Percentiles rank a stretch among this genome's conserved stretches.
These are phyloP conservation scores for Aspergillus caelatus DNA, from an alignment of 2,329 filamentous ascomycete genomes.

Conservation along the genomic window DNA sequence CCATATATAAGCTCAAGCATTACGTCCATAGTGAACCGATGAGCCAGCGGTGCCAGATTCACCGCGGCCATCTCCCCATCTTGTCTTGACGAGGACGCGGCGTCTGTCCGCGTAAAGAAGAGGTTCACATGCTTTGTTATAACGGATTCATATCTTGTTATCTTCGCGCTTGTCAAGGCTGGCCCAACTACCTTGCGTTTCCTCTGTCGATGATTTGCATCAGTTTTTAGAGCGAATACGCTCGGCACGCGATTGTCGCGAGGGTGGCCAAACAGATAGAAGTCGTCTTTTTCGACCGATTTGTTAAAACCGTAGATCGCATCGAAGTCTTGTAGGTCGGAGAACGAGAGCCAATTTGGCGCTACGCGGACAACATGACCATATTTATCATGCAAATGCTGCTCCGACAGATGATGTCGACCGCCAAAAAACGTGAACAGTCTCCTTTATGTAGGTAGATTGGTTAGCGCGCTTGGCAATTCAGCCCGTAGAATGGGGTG, in stretches of 20 bases:
- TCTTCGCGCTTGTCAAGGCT: slow-evolving; percentile 15
- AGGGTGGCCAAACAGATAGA: slow-evolving; percentile 20
- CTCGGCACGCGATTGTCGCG: slow-evolving; percentile 9
- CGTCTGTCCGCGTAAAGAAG: slow-evolving; percentile 13
- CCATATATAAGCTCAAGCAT: slow-evolving; percentile 23
- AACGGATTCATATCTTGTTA: slow-evolving; percentile 15
- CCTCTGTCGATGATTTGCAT: slow-evolving; percentile 17
- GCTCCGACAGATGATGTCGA: slow-evolving; percentile 17
- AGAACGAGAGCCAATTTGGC: slow-evolving; percentile 24
- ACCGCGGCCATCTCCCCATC: neutral
- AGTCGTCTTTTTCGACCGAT: slow-evolving; percentile 20
- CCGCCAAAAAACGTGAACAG: slow-evolving; percentile 18
- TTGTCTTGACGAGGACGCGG: neutral
- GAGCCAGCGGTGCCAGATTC: slow-evolving; percentile 18
- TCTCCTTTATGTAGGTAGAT: slow-evolving; percentile 9
- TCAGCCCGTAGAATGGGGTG: neutral
- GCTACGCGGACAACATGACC: slow-evolving; percentile 22
- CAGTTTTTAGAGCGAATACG: slow-evolving; percentile 19
- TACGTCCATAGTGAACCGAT: slow-evolving; percentile 19
- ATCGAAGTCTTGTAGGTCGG: slow-evolving; percentile 18
- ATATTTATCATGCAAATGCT: slow-evolving; percentile 18
- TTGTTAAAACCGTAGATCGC: slow-evolving; percentile 25
- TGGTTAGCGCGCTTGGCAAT: neutral
- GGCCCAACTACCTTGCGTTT: slow-evolving; percentile 18
- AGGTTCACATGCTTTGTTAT: slow-evolving; percentile 17